phyloP scores from a whole-genome alignment of 1,139 yeast genomes.

The Cylindricascospora bacillispora region DNA sequence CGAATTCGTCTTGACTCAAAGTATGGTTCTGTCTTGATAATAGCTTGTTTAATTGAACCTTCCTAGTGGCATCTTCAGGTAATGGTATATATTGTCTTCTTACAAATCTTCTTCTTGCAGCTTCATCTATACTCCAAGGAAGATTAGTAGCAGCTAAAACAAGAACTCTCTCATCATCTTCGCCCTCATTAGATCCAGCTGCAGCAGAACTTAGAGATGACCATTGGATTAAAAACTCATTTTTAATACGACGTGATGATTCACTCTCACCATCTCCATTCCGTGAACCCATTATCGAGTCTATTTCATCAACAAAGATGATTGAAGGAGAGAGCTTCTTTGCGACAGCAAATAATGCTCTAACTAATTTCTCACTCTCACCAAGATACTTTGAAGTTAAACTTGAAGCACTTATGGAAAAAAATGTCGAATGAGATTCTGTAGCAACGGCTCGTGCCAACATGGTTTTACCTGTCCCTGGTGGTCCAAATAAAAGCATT shows the following conservation, averaged over 20 bases:
- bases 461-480: conserved; percentile 98
- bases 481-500: conserved; percentile 93
- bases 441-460: conserved; percentile 96
- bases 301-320: conserved; percentile 93
- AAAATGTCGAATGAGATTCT: conserved; percentile 87
- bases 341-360: conserved; percentile 79
- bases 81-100: conserved; percentile 88
- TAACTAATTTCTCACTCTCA: conserved; percentile 85
- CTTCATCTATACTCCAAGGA: conserved; percentile 98
- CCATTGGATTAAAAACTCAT: conserved; percentile 94
- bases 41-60: conserved; percentile 57
- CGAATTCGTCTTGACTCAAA: conserved; percentile 50
- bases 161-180: conserved; percentile 61
- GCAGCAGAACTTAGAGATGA: conserved; percentile 88
- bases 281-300: conserved; percentile 74
- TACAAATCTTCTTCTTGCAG: conserved; percentile 90
- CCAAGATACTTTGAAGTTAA: conserved; percentile 87
- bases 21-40: conserved; percentile 67
- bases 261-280: conserved; percentile 72
- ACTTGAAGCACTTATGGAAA: conserved; percentile 84
- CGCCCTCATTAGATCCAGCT: conserved; percentile 38
- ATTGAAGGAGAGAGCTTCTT: conserved; percentile 83
- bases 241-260: conserved; percentile 80
- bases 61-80: conserved; percentile 78
- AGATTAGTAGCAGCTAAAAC: conserved; percentile 92